phyloP scores from a whole-genome alignment of 306 rosid genomes.

The Rosa lucieae region DNA sequence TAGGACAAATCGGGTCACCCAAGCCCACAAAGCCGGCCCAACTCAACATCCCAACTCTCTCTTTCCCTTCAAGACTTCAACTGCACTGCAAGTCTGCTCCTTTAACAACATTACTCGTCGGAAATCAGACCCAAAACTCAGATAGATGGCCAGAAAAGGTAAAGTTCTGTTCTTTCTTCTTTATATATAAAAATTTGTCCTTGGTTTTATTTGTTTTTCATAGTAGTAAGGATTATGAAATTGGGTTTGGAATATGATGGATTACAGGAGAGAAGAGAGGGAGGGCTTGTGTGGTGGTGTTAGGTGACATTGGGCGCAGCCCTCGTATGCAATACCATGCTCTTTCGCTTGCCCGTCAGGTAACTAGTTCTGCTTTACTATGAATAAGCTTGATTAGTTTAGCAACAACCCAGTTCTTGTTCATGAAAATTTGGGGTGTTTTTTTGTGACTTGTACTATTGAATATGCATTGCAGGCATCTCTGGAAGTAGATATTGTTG shows the following conservation, averaged over 20 bases:
- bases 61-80: constrained; percentile 8
- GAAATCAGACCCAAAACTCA: neutral
- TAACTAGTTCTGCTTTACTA: neutral
- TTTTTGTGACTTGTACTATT: neutral
- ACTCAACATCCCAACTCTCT: neutral
- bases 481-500: constrained; percentile 80
- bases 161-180: neutral
- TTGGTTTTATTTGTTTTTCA: neutral
- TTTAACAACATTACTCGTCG: neutral
- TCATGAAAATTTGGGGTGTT: neutral
- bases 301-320: constrained; percentile 94
- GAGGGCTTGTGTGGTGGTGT: constrained; percentile 89
- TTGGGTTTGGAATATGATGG: constrained; percentile 11
- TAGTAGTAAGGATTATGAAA: neutral
- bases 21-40: neutral
- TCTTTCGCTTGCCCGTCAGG: constrained; percentile 91
- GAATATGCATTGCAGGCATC: constrained; percentile 64
- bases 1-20: neutral
- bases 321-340: constrained; percentile 99
- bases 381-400: neutral
- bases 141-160: constrained; percentile 16
- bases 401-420: constrained; percentile 9
- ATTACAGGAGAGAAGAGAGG: constrained; percentile 48
- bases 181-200: too few species aligned
- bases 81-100: neutral